Percentiles rank a stretch among this genome's conserved stretches.
Evolutionary conservation across 176 grass and related monocot genomes (phyloP).

Genomic region (Zoysia japonica): DNA sequence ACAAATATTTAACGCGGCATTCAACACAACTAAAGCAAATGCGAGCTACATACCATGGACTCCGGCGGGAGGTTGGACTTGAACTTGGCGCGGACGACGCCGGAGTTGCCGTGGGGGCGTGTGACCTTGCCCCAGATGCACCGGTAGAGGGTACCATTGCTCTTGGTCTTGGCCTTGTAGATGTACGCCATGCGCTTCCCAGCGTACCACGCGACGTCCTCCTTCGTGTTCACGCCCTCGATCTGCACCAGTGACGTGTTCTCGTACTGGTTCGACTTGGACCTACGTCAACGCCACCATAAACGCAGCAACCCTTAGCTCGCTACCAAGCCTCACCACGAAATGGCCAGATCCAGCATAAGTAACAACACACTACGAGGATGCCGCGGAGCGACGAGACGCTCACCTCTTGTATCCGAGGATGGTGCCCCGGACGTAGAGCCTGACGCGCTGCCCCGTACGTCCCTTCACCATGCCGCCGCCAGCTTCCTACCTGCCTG

Average conservation of each 20-base stretch:
- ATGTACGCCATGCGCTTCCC: conserved; percentile 80
- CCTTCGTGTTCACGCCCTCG: conserved; percentile 82
- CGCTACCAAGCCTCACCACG: background rate
- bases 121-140: conserved; percentile 89
- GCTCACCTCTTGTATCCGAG: conserved; percentile 77
- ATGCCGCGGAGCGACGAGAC: background rate
- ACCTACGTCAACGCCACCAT: conserved; percentile 35
- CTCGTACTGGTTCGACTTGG: conserved; percentile 87
- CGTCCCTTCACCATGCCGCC: conserved; percentile 62
- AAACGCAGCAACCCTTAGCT: background rate
- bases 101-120: conserved; percentile 72
- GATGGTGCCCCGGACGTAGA: conserved; percentile 80
- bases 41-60: conserved; percentile 51
- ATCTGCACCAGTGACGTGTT: conserved; percentile 79
- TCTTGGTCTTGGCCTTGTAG: conserved; percentile 93
- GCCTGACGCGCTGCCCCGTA: conserved; percentile 58
- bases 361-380: background rate
- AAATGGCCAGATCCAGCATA: conserved; percentile 29
- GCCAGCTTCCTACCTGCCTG: conserved; percentile 21
- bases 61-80: conserved; percentile 71
- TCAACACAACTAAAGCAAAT: background rate
- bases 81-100: conserved; percentile 76
- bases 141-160: conserved; percentile 50
- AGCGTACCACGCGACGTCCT: conserved; percentile 72
- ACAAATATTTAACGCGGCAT: background rate